Percentiles rank a stretch among this genome's conserved stretches.
These are phyloP conservation scores for Didymella sp. DNA, from an alignment of 2,329 filamentous ascomycete species.

Conservation along the genomic window DNA sequence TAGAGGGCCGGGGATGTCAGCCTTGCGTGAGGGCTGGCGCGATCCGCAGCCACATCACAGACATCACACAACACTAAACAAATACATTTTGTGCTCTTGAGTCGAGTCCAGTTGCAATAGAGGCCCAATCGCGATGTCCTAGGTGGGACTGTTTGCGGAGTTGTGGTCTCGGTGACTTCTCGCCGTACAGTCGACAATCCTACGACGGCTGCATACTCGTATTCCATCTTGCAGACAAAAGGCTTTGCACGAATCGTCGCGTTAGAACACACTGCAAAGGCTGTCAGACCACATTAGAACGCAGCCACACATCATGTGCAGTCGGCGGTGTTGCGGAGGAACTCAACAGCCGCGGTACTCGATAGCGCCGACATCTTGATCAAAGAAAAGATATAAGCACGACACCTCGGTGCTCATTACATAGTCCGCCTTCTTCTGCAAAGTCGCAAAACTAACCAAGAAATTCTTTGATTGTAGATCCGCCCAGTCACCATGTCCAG, in stretches of 20 bases:
- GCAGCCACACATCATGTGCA: constrained; percentile 1
- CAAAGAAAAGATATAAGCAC: constrained; percentile 13
- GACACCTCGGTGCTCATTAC: neutral
- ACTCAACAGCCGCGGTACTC: too few relatives aligned
- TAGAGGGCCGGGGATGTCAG: too few relatives aligned
- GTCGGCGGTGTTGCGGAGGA: too few relatives aligned
- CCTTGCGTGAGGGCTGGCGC: constrained; percentile 5
- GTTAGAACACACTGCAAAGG: neutral
- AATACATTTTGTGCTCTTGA: neutral
- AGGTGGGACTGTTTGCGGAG: neutral
- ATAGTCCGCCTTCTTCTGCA: neutral
- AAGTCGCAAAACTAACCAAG: neutral
- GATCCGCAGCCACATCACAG: neutral
- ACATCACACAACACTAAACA: neutral
- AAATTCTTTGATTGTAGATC: neutral
- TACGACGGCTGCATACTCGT: neutral
- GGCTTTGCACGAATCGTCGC: neutral
- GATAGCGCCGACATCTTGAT: too few relatives aligned
- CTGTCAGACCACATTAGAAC: neutral
- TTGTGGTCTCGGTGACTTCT: neutral
- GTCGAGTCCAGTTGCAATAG: neutral
- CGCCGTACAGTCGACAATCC: neutral
- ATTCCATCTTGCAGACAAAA: neutral
- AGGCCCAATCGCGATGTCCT: neutral
- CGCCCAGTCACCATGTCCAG: constrained; percentile 22